Base-by-base conservation (phyloP, 441 rosid species). In the Macaranga tanarius region DNA sequence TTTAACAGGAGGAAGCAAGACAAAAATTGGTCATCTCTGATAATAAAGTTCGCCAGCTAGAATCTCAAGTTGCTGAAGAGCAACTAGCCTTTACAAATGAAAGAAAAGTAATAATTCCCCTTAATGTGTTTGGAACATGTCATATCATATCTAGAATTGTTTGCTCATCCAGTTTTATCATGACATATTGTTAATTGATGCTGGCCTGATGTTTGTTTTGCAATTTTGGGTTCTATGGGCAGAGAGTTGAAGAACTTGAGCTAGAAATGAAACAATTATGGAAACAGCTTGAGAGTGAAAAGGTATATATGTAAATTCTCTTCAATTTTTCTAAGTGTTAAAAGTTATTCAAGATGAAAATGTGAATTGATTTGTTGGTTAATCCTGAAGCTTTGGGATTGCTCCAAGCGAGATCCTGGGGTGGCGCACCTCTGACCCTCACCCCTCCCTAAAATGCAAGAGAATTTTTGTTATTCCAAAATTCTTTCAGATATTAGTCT, bases 1-100 rank as follows among this genome's bases (percentile, higher is more conserved):
- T 80, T 71, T 70, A 71, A 68, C 84, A 91, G 97, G 98, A 95
- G 78, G 97, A 91, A 70, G 84, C 94, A 7, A 87, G 97, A 84
- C 90, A 88, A 76, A 92, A 88, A 83, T 86, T 93, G 87, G 93
- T 93, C 57, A 69, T 57, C 42, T 88, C 98, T 38, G 98, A 93
- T 69, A 93, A 91, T 79, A 95, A 84, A 85, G 84, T 85, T 80
- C 96, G 98, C 62, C 97, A 87, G 84, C 88, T 95, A 71, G 99
- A 95, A 84, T 82, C 90, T 76, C 98, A 90, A 82, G 77, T 90
- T 78, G 82, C 83, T 42, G 90, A 91, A 80, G 92, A 87, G 86
- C 92, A 91, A 82, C 84, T 84, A 65, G 73, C 82, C 79, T 86
- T 86, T 72, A 82, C 84, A 70, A 81, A 77, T 82, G 90, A 86